Percentiles rank a stretch among this genome's conserved stretches.
phyloP scores from a whole-genome alignment of 495 filamentous ascomycete species.

The Terfezia claveryi region DNA sequence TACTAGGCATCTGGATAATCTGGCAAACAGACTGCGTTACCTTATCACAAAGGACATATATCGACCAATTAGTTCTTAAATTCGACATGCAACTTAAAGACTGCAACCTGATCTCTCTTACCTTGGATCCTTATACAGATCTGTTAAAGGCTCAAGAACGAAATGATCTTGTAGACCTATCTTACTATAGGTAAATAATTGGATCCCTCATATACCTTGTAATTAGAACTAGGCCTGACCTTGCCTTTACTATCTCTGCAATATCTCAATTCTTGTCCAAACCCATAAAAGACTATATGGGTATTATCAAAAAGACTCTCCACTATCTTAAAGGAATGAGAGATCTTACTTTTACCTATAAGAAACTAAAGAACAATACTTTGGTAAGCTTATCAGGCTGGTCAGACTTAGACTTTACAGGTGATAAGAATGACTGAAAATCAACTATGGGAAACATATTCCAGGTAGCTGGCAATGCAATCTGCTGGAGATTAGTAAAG shows the following conservation, averaged over 20 bases:
- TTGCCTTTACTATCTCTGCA: constrained; percentile 2
- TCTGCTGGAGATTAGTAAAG: not conserved
- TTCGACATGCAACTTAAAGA: not conserved
- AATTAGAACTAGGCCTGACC: constrained; percentile 7
- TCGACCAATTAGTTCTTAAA: not conserved
- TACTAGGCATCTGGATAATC: not conserved
- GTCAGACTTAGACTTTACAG: not conserved
- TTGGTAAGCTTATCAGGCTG: not conserved
- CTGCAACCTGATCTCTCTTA: not conserved
- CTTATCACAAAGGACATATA: not conserved
- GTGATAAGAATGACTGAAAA: not conserved
- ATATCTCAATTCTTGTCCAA: constrained; percentile 4
- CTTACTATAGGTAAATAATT: constrained; percentile 1
- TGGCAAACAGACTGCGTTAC: not conserved
- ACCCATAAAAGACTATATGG: not conserved
- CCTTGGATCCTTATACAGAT: not conserved
- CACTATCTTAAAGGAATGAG: not conserved
- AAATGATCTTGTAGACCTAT: not conserved
- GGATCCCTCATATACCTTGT: constrained; percentile 7
- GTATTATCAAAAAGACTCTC: constrained; percentile 1
- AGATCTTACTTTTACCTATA: not conserved
- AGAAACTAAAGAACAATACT: not conserved
- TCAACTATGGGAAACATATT: constrained; percentile 1
- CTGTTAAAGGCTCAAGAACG: not conserved
- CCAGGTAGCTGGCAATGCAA: not conserved